Evolutionary conservation across 768 basidiomycete genomes (phyloP).

Genomic region (Thelephora aurantiotincta): DNA sequence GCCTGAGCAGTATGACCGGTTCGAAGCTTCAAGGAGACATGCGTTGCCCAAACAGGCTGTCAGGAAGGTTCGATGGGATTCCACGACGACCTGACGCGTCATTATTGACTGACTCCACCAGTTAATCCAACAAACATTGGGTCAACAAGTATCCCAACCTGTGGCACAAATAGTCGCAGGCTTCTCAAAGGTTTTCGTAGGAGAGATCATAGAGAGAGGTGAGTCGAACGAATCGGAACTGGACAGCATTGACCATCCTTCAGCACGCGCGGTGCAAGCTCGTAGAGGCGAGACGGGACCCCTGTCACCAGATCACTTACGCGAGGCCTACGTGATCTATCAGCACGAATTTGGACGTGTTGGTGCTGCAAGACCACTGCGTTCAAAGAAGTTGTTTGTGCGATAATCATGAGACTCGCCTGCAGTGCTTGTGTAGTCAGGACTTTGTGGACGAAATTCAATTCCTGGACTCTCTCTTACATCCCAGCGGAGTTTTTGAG

Average conservation of each 20-base stretch:
- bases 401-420: slow-evolving; percentile 19
- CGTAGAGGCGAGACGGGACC: slow-evolving; percentile 65
- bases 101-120: slow-evolving; percentile 14
- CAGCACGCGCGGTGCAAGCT: slow-evolving; percentile 67
- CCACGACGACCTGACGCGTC: background rate
- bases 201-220: slow-evolving; percentile 88
- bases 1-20: slow-evolving; percentile 73
- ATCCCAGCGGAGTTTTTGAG: too few relatives aligned
- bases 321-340: slow-evolving; percentile 79
- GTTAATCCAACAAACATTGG: slow-evolving; percentile 74
- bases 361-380: slow-evolving; percentile 58
- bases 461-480: too few relatives aligned
- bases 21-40: slow-evolving; percentile 77
- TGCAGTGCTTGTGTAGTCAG: too few relatives aligned
- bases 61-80: slow-evolving; percentile 38
- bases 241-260: slow-evolving; percentile 1
- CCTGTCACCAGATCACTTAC: slow-evolving; percentile 75
- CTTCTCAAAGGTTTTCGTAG: slow-evolving; percentile 84
- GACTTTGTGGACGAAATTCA: too few relatives aligned
- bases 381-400: slow-evolving; percentile 63
- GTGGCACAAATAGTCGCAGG: slow-evolving; percentile 86
- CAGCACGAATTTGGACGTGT: slow-evolving; percentile 71
- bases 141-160: slow-evolving; percentile 74
- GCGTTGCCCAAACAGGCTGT: slow-evolving; percentile 76
- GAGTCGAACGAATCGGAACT: slow-evolving; percentile 6